These are phyloP conservation scores for Claviceps quebecensis DNA, from an alignment of 2,329 filamentous ascomycete genomes.

Conservation along the genomic window DNA sequence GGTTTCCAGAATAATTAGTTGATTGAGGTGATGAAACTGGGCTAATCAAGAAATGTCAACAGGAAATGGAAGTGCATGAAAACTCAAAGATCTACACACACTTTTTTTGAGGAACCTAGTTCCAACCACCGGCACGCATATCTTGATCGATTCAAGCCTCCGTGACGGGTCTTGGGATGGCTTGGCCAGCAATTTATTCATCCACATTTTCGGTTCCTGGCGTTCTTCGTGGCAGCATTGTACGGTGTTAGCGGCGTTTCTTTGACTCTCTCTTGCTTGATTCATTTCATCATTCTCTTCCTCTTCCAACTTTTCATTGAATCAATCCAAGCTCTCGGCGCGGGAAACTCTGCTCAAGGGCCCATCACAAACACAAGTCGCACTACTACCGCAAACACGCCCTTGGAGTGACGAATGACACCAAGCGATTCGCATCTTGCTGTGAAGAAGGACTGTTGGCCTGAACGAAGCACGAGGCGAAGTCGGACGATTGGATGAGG, in stretches of 20 bases:
- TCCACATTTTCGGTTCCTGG: constrained; percentile 31
- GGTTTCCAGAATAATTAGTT: neutral
- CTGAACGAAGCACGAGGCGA: neutral
- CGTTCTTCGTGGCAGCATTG: constrained; percentile 45
- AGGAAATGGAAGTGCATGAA: constrained; percentile 99
- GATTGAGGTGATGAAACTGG: neutral
- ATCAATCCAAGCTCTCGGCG: constrained; percentile 12
- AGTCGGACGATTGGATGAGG: neutral
- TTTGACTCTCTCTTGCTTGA: neutral
- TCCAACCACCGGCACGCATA: constrained; percentile 9
- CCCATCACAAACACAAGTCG: constrained; percentile 22
- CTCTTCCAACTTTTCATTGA: constrained; percentile 5
- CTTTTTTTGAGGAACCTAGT: constrained; percentile 67
- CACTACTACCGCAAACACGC: constrained; percentile 15
- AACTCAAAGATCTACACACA: constrained; percentile 98
- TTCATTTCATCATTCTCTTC: constrained; percentile 5
- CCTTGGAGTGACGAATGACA: constrained; percentile 1
- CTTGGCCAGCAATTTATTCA: constrained; percentile 33
- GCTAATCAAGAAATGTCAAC: neutral
- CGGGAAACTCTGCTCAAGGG: constrained; percentile 19
- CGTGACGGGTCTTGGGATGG: constrained; percentile 10
- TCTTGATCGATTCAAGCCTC: constrained; percentile 15
- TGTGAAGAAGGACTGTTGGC: neutral
- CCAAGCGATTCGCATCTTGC: neutral
- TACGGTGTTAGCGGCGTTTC: constrained; percentile 41